Conservation (phyloP, 2,329 filamentous ascomycete species). For the Exophiala spinifera region DNA sequence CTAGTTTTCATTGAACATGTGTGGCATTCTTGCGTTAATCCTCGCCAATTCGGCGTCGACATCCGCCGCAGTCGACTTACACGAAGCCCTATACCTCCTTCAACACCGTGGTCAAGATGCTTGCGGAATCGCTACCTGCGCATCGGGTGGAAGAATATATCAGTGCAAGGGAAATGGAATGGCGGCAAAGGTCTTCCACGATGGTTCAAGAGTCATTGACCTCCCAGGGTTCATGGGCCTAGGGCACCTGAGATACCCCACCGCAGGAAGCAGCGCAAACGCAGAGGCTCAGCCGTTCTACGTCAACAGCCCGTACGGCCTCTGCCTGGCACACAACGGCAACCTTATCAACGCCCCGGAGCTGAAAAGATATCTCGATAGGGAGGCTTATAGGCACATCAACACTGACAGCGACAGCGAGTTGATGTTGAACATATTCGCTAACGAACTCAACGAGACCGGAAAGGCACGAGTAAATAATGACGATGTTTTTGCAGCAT, state of each 20-base stretch:
- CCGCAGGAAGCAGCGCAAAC: constrained; percentile 77
- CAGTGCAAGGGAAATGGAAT: constrained; percentile 90
- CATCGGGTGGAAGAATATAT: constrained; percentile 73
- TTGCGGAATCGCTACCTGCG: constrained; percentile 75
- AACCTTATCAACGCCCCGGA: constrained; percentile 79
- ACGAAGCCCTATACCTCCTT: constrained; percentile 69
- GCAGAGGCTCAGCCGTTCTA: constrained; percentile 92
- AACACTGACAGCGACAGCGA: constrained; percentile 90
- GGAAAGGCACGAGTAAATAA: constrained; percentile 77
- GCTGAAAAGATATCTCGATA: constrained; percentile 68
- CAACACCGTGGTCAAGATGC: constrained; percentile 84
- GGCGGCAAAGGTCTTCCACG: constrained; percentile 78
- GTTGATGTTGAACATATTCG: constrained; percentile 84
- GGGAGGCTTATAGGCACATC: constrained; percentile 78
- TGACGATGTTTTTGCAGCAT: constrained; percentile 70
- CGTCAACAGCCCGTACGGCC: constrained; percentile 81
- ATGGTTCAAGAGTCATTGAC: constrained; percentile 69
- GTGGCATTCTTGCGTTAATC: constrained; percentile 61
- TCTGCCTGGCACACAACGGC: constrained; percentile 79
- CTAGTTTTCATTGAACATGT: constrained; percentile 48
- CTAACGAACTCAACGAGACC: constrained; percentile 74
- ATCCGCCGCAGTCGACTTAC: constrained; percentile 61
- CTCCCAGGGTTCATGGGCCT: constrained; percentile 84
- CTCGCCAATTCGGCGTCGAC: constrained; percentile 53
- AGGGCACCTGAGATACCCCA: constrained; percentile 84